Conservation (phyloP, 2,329 filamentous ascomycete genomes). For the Penicillium sp. region DNA sequence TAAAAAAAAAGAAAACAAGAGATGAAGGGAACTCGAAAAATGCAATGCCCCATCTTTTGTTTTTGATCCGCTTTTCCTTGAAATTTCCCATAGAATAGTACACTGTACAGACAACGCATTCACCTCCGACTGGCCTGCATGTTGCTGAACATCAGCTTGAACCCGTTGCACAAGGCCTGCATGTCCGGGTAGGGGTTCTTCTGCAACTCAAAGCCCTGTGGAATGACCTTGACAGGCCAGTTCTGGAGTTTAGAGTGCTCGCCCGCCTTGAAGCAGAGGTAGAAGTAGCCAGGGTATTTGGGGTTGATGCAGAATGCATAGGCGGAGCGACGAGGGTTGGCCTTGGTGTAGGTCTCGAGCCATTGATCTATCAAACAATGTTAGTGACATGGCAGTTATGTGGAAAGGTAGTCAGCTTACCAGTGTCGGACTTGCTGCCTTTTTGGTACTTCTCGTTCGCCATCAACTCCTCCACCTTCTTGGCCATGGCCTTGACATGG, state of each 20-base stretch:
- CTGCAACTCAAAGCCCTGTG: conserved; percentile 88
- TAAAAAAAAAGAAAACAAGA: conserved; percentile 10
- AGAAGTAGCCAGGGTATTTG: conserved; percentile 91
- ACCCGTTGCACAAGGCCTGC: conserved; percentile 92
- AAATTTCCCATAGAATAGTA: conserved; percentile 18
- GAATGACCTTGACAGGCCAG: conserved; percentile 86
- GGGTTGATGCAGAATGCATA: conserved; percentile 95
- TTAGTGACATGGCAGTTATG: conserved; percentile 2
- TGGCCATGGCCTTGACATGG: conserved; percentile 95
- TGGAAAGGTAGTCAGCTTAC: conserved; percentile 55
- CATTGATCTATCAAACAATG: conserved; percentile 68
- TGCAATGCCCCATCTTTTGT: conserved; percentile 8
- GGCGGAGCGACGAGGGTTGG: conserved; percentile 88
- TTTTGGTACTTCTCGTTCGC: conserved; percentile 90
- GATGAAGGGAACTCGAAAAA: conserved; percentile 1
- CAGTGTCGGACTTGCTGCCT: conserved; percentile 74
- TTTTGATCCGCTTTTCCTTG: conserved; percentile 5
- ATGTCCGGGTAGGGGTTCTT: conserved; percentile 91
- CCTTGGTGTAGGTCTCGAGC: conserved; percentile 92
- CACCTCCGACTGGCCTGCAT: conserved; percentile 47
- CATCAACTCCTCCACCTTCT: conserved; percentile 96
- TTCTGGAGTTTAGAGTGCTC: conserved; percentile 68
- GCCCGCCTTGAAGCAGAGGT: conserved; percentile 92
- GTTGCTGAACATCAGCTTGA: conserved; percentile 79
- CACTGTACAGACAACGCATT: conserved; percentile 22